Percentiles rank a stretch among this genome's conserved stretches.
Conservation (phyloP, 176 grass and related monocot species). For the Oryza glaberrima region DNA sequence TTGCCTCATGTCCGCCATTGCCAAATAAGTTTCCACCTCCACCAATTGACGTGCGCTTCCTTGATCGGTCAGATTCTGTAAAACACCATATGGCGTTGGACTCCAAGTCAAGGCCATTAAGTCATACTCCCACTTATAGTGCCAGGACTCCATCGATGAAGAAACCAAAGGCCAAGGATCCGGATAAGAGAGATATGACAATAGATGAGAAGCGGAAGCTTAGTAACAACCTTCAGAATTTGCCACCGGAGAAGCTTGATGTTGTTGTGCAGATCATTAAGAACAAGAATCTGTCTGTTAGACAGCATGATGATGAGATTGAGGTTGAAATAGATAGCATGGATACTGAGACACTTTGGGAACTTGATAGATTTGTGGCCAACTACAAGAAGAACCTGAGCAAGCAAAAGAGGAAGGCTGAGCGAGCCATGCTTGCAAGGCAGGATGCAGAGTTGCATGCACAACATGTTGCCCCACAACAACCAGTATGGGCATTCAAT, state of each 20-base stretch:
- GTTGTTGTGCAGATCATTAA: conserved; percentile 88
- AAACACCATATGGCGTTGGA: conserved; percentile 47
- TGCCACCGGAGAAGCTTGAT: conserved; percentile 84
- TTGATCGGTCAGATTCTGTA: conserved; percentile 79
- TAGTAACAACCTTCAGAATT: conserved; percentile 90
- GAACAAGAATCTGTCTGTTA: conserved; percentile 85
- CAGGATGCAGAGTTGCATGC: conserved; percentile 52
- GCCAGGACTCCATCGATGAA: conserved; percentile 68
- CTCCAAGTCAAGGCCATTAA: conserved; percentile 53
- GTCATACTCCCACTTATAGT: conserved; percentile 55
- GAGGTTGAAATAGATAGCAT: conserved; percentile 99
- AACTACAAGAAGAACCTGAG: conserved; percentile 97
- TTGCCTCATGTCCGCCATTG: conserved; percentile 51
- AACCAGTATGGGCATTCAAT: conserved; percentile 52
- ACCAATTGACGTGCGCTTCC: conserved; percentile 50
- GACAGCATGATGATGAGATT: conserved; percentile 97
- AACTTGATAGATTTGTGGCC: conserved; percentile 93
- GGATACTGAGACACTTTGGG: conserved; percentile 96
- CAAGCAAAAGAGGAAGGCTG: conserved; percentile 94
- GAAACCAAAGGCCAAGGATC: conserved; percentile 97
- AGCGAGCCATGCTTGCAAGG: conserved; percentile 78
- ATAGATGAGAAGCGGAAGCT: conserved; percentile 91
- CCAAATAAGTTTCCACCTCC: conserved; percentile 65
- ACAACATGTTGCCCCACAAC: conserved; percentile 53
- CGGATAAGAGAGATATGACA: conserved; percentile 95